Evolutionary conservation across 331 rosid genomes (phyloP).

Genomic region (Quercus phellos): DNA sequence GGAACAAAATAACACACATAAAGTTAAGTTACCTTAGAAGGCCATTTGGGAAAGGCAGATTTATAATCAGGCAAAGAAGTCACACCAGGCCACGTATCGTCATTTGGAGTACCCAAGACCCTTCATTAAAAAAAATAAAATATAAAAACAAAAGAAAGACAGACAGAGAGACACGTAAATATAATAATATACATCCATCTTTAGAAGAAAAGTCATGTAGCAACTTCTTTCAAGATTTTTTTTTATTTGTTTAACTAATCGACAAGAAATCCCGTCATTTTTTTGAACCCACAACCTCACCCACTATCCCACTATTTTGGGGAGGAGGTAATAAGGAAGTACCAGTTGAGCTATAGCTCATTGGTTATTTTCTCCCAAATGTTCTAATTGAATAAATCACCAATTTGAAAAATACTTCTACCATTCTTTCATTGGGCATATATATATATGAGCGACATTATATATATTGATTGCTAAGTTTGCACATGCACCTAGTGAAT

Average conservation of each 20-base stretch:
- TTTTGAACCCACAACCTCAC: background rate
- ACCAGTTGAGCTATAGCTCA: too few relatives aligned
- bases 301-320: background rate
- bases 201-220: constrained; percentile 1
- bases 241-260: background rate
- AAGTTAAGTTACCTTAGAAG: constrained; percentile 53
- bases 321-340: too few relatives aligned
- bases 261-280: background rate
- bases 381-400: background rate
- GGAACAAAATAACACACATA: background rate
- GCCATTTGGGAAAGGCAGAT: constrained; percentile 92
- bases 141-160: too few relatives aligned
- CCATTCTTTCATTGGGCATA: background rate
- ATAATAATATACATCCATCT: constrained; percentile 16
- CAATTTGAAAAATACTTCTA: background rate
- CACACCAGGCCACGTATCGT: constrained; percentile 96
- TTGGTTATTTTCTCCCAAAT: too few relatives aligned
- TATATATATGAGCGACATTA: background rate
- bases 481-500: too few relatives aligned
- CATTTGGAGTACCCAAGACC: constrained; percentile 90
- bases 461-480: too few relatives aligned
- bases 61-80: constrained; percentile 93
- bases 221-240: background rate
- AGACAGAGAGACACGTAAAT: constrained; percentile 18
- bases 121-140: constrained; percentile 37